Base-by-base conservation (phyloP, 225 moss, liverwort and hornwort genomes). In the Pseudisothecium myosuroides region DNA sequence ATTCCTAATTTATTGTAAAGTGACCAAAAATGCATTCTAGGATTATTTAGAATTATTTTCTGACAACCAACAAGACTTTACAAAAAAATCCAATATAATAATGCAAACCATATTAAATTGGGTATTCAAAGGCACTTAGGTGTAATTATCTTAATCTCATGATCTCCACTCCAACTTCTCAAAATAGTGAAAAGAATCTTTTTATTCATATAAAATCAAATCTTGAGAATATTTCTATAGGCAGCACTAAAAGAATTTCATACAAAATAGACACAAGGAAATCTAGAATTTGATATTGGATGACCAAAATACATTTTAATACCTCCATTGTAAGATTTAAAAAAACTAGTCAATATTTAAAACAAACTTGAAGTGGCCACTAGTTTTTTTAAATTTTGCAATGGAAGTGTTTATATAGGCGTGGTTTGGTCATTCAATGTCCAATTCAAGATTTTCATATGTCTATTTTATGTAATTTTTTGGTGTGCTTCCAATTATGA, bases 111-210 rank as follows among this genome's bases (percentile, higher is more conserved):
- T 69, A 23, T 3, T 41, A 0, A 39, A 39, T 28, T 16, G 10
- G 0, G 0, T 28, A 10, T 72, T 27, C 1, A 10, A 0, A 72
- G 0, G 0, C 28, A 43, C 28, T 72, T 71, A 27, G 27, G 26
- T 43, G 27, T 43, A 16, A 27, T 72, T 16, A 27, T 8, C 1
- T 26, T 27, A 27, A 43, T 27, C 3, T 26, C 28, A 43, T 43
- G 9, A 43, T 41, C 5, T 72, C 9, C 0, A 72, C 43, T 28
- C 3, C 16, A 43, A 43, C 0, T 43, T 1, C 2, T 72, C 17
- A 16, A 43, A 43, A 43, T 0, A 3, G 6, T 6, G 1, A 43
- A 13, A 16, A 0, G 2, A 17, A 43, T 72, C 1, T 72, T 41
- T 26, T 72, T 39, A 39, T 23, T 43, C 5, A 39, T 5, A 24